Evolutionary conservation across 257 asterid species (phyloP).

Genomic region (Agastache rugosa): DNA sequence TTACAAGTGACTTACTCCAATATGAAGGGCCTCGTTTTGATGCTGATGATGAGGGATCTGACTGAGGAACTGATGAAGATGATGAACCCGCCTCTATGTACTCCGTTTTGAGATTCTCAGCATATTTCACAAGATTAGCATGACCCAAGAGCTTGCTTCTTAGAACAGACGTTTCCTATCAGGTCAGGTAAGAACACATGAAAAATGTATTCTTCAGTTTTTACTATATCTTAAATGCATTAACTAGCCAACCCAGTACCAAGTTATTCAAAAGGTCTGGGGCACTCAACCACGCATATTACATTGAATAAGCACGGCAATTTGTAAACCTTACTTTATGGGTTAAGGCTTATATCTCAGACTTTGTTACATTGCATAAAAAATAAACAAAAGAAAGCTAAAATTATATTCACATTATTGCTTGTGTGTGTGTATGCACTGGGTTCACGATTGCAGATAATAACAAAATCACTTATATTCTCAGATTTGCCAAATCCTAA

Average conservation of each 20-base stretch:
- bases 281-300: slow-evolving; percentile 13
- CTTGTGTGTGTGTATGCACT: neutral
- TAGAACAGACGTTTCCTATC: slow-evolving; percentile 83
- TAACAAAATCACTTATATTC: neutral
- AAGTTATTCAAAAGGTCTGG: slow-evolving; percentile 18
- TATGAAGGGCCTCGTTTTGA: slow-evolving; percentile 60
- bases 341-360: neutral
- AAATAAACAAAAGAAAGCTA: neutral
- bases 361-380: neutral
- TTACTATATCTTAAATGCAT: slow-evolving; percentile 12
- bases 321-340: neutral
- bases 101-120: slow-evolving; percentile 71
- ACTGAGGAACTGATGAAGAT: slow-evolving; percentile 53
- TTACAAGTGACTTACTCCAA: slow-evolving; percentile 71
- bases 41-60: slow-evolving; percentile 78
- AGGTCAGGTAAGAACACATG: slow-evolving; percentile 29
- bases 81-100: slow-evolving; percentile 60
- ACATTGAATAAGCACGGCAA: slow-evolving; percentile 1
- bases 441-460: neutral
- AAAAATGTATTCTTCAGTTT: slow-evolving; percentile 13
- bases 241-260: neutral
- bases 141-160: slow-evolving; percentile 77
- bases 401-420: neutral
- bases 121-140: slow-evolving; percentile 72
- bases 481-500: slow-evolving; percentile 2